Evolutionary conservation across 192 early-diverging fungal species (phyloP), one percentile per base, ranked within the genome.

Genomic region (Glomus cerebriforme): DNA sequence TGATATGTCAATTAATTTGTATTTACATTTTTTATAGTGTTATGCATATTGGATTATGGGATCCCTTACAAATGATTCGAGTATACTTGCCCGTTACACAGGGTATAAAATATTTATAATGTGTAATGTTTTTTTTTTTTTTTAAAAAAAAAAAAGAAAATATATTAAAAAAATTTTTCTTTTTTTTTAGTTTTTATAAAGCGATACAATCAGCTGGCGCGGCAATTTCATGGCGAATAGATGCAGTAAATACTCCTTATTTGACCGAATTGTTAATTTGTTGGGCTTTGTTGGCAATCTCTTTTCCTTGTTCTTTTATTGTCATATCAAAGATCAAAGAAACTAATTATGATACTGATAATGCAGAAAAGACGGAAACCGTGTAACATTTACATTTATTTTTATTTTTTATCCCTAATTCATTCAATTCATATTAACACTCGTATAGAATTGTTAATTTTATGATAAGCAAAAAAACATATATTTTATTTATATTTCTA

Each of bases 1-100:
- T 8, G 5, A n/a, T n/a, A n/a, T 63, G 34, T 29, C 22, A n/a
- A 39, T 27, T 12, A 29, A 45, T 66, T 34, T 45, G 26, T 27
- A 27, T 2, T 32, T 35, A 35, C 24, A 15, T 64, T 31, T 35
- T 35, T 47, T 12, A 13, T 67, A 78, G 76, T 83, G 26, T 82
- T 83, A 71, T 82, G 85, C 60, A 1, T 96, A 97, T 90, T 97
- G 94, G 94, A 79, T 97, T 34, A 91, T 97, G 81, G 95, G 95
- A 22, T 89, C 95, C 58, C 84, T 95, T 81, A 91, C 93, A 12
- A 96, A 96, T 83, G 92, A 97, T 83, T 87, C 89, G 77, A 89
- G 90, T 75, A 85, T 87, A 76, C 83, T 91, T 67, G 87, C 93
- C 26, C 89, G 92, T 64, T 95, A 92, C 77, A 88, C 90, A 66